Conservation (phyloP, 208 protist genomes). For the Crithidia expoeki region DNA sequence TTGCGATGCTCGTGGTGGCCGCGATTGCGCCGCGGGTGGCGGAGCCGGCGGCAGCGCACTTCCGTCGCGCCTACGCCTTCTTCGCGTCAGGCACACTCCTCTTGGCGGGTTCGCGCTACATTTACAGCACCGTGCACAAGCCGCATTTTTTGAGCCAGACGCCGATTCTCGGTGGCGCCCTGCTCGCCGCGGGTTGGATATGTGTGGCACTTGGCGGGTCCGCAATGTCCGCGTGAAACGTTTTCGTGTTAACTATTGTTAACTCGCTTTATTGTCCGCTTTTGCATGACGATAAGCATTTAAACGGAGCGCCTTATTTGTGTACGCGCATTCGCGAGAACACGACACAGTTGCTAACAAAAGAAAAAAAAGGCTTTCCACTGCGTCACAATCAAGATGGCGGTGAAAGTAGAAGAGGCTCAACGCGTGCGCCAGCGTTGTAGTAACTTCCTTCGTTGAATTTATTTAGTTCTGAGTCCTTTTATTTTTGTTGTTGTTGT, state of each 20-base stretch:
- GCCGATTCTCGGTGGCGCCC: constrained; percentile 29
- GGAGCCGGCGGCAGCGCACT: constrained; percentile 24
- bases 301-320: no score
- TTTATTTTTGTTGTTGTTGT: not conserved
- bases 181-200: constrained; percentile 45
- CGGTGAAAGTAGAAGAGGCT: no score
- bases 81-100: constrained; percentile 41
- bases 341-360: no score
- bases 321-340: no score
- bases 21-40: constrained; percentile 33
- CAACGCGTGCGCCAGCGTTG: no score
- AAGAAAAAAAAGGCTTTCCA: no score
- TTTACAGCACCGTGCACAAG: constrained; percentile 53
- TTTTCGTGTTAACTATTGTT: no score
- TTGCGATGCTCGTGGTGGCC: constrained; percentile 59
- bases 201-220: constrained; percentile 34
- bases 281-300: no score
- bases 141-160: constrained; percentile 39
- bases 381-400: no score
- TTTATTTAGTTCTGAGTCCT: not conserved
- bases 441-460: no score
- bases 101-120: constrained; percentile 38
- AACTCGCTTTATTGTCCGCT: no score
- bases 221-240: not conserved
- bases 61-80: constrained; percentile 43